Conservation (phyloP, 2,329 filamentous ascomycete species). For the Sordariomycetes sp. region DNA sequence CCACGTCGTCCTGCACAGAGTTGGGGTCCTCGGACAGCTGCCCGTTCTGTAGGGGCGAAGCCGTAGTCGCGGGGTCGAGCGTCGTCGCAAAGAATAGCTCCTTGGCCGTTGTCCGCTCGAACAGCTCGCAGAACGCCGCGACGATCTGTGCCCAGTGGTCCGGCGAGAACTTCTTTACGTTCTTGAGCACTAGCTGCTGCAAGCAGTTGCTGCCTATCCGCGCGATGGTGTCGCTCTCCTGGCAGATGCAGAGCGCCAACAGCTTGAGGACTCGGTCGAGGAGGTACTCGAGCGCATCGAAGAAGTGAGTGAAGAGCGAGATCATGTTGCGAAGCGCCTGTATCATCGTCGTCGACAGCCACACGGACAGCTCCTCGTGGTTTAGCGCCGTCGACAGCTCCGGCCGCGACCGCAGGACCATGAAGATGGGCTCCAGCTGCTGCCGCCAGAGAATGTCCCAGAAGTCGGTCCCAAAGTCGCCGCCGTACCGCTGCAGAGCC, state of each 20-base stretch:
- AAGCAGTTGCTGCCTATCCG: constrained; percentile 96
- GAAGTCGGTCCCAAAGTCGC: constrained; percentile 84
- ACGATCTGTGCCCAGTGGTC: constrained; percentile 93
- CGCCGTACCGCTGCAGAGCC: constrained; percentile 77
- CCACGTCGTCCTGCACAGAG: constrained; percentile 25
- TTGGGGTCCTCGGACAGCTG: constrained; percentile 33
- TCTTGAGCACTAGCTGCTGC: constrained; percentile 91
- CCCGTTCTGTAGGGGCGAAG: constrained; percentile 39
- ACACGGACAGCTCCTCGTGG: constrained; percentile 94
- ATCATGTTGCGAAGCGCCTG: constrained; percentile 98
- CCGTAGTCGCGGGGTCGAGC: constrained; percentile 35
- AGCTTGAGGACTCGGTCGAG: constrained; percentile 93
- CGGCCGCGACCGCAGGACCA: constrained; percentile 89
- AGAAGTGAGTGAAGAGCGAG: constrained; percentile 96
- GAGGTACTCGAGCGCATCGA: constrained; percentile 93
- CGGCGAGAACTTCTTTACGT: constrained; percentile 79
- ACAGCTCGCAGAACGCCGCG: constrained; percentile 88
- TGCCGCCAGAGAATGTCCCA: constrained; percentile 99
- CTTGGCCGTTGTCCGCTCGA: constrained; percentile 86
- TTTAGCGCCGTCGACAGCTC: constrained; percentile 94
- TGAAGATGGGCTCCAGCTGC: constrained; percentile 94
- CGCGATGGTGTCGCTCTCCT: constrained; percentile 97
- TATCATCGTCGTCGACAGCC: constrained; percentile 98
- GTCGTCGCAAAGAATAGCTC: constrained; percentile 83
- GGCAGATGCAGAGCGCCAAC: constrained; percentile 89